Evolutionary conservation across 495 filamentous ascomycete genomes (phyloP), one percentile per base, ranked within the genome.

Genomic region (Penicillium angulare): DNA sequence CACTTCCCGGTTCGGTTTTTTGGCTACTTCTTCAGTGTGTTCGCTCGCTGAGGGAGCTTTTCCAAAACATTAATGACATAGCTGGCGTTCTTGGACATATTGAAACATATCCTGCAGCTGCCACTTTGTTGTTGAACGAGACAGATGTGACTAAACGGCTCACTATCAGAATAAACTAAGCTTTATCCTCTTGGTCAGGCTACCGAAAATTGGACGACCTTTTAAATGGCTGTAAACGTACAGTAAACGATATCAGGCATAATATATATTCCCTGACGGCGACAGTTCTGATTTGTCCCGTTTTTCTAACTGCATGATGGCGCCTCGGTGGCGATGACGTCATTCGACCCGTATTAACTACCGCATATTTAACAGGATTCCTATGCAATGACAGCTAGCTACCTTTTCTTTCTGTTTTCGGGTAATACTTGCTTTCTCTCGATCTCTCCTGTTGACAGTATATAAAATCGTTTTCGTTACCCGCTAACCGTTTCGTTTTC

Each of bases 321-420:
- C 17, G 29, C 2, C 8, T n/a, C 12, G 8, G 43, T 47, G 43
- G n/a, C 31, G 43, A 33, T 47, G 24, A 33, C 43, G 43, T 34
- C 16, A 47, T 47, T 47, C 29, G 29, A 8, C 43, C 29, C 43
- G 35, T 33, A n/a, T n/a, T n/a, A n/a, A n/a, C 35, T 23, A 47
- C 43, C 9, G 29, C 23, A 32, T 16, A n/a, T 35, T 7, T 32
- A 47, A 47, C 26, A 33, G 8, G 43, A 31, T 35, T 47, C 18
- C 29, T 7, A 47, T 47, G 31, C 29, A 35, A 47, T 47, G 24
- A 47, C 29, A 35, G 43, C n/a, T n/a, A n/a, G n/a, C n/a, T 35
- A 47, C 43, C 16, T 21, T 34, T 15, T 17, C 15, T 20, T 13
- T n/a, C 24, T 26, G 7, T 21, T 20, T 29, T 33, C 17, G 29